phyloP scores from a whole-genome alignment of 768 basidiomycete genomes.

The Phylloporus sp. region DNA sequence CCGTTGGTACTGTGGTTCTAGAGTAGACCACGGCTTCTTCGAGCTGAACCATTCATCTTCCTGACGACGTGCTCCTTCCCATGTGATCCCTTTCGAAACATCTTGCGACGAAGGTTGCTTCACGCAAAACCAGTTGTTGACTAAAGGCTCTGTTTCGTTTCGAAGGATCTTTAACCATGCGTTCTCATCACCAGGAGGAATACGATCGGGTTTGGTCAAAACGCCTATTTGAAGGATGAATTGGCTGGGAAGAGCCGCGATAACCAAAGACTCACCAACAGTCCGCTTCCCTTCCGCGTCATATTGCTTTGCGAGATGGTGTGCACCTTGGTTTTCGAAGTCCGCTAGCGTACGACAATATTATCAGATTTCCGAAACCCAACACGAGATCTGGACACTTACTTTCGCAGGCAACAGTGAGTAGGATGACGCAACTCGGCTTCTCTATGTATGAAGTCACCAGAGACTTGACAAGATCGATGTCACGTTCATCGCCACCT shows the following conservation, averaged over 20 bases:
- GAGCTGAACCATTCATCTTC: constrained; percentile 59
- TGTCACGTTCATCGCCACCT: constrained; percentile 51
- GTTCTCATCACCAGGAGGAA: constrained; percentile 20
- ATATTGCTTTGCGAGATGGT: constrained; percentile 54
- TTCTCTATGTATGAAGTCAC: constrained; percentile 59
- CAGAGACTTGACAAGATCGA: constrained; percentile 56
- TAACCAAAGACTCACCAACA: constrained; percentile 50
- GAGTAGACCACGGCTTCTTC: constrained; percentile 49
- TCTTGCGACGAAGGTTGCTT: constrained; percentile 36
- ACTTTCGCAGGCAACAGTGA: constrained; percentile 53
- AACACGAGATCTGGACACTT: neutral
- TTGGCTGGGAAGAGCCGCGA: constrained; percentile 42
- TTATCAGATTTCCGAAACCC: constrained; percentile 33
- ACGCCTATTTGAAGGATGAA: constrained; percentile 8
- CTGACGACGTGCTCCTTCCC: constrained; percentile 53
- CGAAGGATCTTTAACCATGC: constrained; percentile 55
- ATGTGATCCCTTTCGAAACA: constrained; percentile 34
- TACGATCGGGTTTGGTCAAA: constrained; percentile 71
- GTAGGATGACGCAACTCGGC: constrained; percentile 64
- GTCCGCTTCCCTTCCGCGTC: constrained; percentile 66
- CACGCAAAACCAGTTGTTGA: constrained; percentile 36
- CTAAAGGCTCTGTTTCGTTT: constrained; percentile 40
- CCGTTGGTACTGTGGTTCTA: constrained; percentile 47
- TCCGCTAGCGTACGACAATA: constrained; percentile 52
- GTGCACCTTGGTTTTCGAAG: constrained; percentile 76